These are phyloP conservation scores for Fusarium concolor DNA, from an alignment of 2,329 filamentous ascomycete genomes.

Conservation along the genomic window DNA sequence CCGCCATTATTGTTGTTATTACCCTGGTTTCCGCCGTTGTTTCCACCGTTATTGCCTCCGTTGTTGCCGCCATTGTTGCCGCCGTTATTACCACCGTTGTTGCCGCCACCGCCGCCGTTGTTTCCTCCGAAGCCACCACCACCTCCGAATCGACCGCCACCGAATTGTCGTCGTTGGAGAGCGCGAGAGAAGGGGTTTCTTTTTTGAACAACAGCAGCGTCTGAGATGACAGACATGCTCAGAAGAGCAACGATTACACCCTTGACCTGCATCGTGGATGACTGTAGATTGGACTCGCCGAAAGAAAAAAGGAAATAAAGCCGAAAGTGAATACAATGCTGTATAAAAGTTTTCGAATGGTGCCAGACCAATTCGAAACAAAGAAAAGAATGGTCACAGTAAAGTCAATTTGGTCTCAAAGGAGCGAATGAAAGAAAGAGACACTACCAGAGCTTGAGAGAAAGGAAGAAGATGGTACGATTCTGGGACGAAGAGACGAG, in stretches of 20 bases:
- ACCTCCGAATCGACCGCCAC: slow-evolving; percentile 39
- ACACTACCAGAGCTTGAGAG: slow-evolving; percentile 62
- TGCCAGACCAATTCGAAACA: slow-evolving; percentile 62
- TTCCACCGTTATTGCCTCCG: slow-evolving; percentile 42
- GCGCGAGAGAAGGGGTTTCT: slow-evolving; percentile 52
- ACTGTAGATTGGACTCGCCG: slow-evolving; percentile 37
- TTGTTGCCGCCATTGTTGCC: slow-evolving; percentile 45
- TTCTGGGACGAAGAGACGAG: slow-evolving; percentile 47
- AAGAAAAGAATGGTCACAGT: slow-evolving; percentile 59
- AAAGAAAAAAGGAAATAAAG: slow-evolving; percentile 30
- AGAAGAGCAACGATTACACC: slow-evolving; percentile 61
- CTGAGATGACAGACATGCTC: slow-evolving; percentile 59
- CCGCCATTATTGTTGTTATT: slow-evolving; percentile 41
- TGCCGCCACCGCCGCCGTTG: slow-evolving; percentile 43
- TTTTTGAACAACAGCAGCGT: slow-evolving; percentile 59
- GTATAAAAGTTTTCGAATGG: slow-evolving; percentile 49
- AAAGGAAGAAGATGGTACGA: slow-evolving; percentile 51
- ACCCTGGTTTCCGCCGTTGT: slow-evolving; percentile 36
- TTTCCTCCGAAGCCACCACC: slow-evolving; percentile 38
- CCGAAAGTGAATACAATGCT: slow-evolving; percentile 21
- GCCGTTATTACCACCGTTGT: slow-evolving; percentile 35
- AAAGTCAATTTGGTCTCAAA: slow-evolving; percentile 47
- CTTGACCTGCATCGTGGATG: slow-evolving; percentile 64
- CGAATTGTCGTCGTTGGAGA: slow-evolving; percentile 57
- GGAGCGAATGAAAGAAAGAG: slow-evolving; percentile 62